phyloP scores from a whole-genome alignment of 768 basidiomycete genomes.

The Hygrocybe coccinea region DNA sequence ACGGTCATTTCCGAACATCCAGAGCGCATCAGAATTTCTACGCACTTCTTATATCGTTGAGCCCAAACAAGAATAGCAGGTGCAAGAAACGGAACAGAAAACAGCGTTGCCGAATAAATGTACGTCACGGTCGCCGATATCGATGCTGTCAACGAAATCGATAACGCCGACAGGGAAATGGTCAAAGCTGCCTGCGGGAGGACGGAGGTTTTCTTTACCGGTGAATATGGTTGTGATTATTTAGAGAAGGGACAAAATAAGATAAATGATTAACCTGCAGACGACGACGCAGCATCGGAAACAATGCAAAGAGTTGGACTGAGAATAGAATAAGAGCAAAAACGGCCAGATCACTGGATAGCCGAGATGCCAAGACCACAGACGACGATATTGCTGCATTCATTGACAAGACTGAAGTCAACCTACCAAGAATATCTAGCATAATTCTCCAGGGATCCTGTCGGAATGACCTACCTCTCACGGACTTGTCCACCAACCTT shows the following conservation, averaged over 20 bases:
- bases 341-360: conserved; percentile 77
- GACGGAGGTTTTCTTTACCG: conserved; percentile 43
- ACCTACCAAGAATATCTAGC: conserved; percentile 39
- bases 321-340: conserved; percentile 86
- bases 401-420: conserved; percentile 81
- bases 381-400: conserved; percentile 91
- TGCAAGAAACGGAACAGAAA: conserved; percentile 63
- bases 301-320: conserved; percentile 77
- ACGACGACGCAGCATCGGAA: conserved; percentile 71
- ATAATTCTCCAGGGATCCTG: conserved; percentile 15
- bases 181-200: conserved; percentile 51
- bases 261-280: conserved; percentile 50
- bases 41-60: conserved; percentile 82
- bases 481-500: conserved; percentile 41
- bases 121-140: conserved; percentile 53
- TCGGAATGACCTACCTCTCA: conserved; percentile 48
- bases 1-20: conserved; percentile 10
- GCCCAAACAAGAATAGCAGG: conserved; percentile 79
- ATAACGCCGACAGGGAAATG: conserved; percentile 42
- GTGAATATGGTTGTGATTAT: conserved; percentile 2
- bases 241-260: conserved; percentile 10
- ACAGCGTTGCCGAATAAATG: conserved; percentile 46
- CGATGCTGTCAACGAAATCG: conserved; percentile 47
- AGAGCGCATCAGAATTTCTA: conserved; percentile 15
- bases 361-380: conserved; percentile 87